These are phyloP conservation scores for Barnettozyma siamensis DNA, from an alignment of 805 yeast species.

Conservation along the genomic window DNA sequence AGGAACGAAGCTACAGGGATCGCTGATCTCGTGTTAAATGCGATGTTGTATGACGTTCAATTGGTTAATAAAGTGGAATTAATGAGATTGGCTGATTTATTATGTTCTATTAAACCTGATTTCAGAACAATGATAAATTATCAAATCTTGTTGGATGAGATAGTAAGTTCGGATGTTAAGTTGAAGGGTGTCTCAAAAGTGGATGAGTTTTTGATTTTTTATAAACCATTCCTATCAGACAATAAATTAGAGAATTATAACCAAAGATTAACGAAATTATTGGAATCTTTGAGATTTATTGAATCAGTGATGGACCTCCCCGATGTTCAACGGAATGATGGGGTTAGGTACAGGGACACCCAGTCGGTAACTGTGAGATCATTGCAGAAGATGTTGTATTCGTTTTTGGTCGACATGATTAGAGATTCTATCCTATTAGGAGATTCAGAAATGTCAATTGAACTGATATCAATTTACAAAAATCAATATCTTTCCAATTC, in stretches of 20 bases:
- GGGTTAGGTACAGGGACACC: no score
- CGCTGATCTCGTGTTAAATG: background rate
- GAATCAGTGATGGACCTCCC: no score
- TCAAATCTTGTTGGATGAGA: constrained; percentile 1
- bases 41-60: background rate
- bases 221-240: constrained; percentile 6
- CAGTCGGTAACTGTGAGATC: no score
- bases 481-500: no score
- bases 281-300: background rate
- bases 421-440: constrained; percentile 6
- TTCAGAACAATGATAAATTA: constrained; percentile 10
- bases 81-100: background rate
- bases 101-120: background rate
- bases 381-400: constrained; percentile 5
- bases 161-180: background rate
- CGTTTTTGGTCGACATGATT: constrained; percentile 9
- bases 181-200: background rate
- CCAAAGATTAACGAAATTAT: constrained; percentile 1
- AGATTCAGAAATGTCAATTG: constrained; percentile 4
- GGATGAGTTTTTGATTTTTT: constrained; percentile 1
- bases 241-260: constrained; percentile 8
- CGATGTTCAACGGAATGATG: background rate
- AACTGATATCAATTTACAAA: background rate
- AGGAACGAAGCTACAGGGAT: background rate
- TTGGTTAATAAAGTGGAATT: background rate